These are phyloP conservation scores for Diaporthe ilicicola DNA, from an alignment of 2,329 filamentous ascomycete genomes.

Conservation along the genomic window DNA sequence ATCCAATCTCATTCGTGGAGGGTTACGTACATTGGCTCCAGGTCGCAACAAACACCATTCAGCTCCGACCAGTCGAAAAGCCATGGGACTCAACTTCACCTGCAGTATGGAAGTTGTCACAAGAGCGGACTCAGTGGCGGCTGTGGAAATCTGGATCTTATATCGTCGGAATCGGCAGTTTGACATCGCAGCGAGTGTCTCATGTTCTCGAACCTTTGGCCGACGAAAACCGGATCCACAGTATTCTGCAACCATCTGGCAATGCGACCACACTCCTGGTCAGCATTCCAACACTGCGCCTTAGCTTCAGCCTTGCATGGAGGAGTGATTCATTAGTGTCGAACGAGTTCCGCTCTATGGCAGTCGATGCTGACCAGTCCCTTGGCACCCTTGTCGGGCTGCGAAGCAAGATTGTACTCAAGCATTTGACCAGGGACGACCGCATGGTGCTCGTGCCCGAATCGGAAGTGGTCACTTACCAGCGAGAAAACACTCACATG, in stretches of 20 bases:
- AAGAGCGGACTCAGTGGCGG: constrained; percentile 30
- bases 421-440: constrained; percentile 31
- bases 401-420: constrained; percentile 56
- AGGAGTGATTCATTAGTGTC: constrained; percentile 46
- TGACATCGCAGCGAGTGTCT: constrained; percentile 43
- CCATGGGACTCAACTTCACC: constrained; percentile 48
- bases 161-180: constrained; percentile 46
- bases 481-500: constrained; percentile 40
- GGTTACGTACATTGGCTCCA: constrained; percentile 58
- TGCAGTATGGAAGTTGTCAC: not conserved
- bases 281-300: constrained; percentile 54
- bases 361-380: constrained; percentile 54
- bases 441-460: constrained; percentile 50
- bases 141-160: constrained; percentile 35
- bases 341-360: constrained; percentile 59
- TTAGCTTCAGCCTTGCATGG: constrained; percentile 53
- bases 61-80: constrained; percentile 45
- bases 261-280: constrained; percentile 43
- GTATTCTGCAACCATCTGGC: constrained; percentile 36
- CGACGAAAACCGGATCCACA: constrained; percentile 43
- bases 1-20: constrained; percentile 50
- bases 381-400: constrained; percentile 60
- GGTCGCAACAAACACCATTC: constrained; percentile 36
- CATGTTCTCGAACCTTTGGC: constrained; percentile 49
- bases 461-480: constrained; percentile 40